phyloP scores from a whole-genome alignment of 805 yeast species.

The Phaffomyces antillensis region DNA sequence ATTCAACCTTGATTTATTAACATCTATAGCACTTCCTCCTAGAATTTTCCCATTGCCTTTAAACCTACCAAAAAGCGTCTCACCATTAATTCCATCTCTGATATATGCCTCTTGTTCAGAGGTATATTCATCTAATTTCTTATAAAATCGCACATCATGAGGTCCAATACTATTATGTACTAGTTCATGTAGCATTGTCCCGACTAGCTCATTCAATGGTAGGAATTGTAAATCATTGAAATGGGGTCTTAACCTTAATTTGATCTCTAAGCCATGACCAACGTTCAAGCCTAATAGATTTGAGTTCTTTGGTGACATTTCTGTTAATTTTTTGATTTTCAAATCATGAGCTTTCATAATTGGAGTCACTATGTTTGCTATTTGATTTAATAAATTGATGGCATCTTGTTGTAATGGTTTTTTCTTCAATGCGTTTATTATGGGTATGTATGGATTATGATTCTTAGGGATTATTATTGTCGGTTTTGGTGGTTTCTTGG shows the following conservation, averaged over 20 bases:
- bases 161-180: conserved; percentile 77
- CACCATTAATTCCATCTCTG: conserved; percentile 25
- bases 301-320: conserved; percentile 70
- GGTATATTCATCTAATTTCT: conserved; percentile 50
- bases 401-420: conserved; percentile 45
- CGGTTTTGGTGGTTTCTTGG: conserved; percentile 11
- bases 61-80: conserved; percentile 1
- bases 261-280: conserved; percentile 65
- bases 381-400: conserved; percentile 51
- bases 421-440: conserved; percentile 40
- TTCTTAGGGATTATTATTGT: conserved; percentile 18
- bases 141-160: conserved; percentile 68
- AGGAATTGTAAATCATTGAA: conserved; percentile 45
- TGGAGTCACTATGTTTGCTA: conserved; percentile 70
- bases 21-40: conserved; percentile 7
- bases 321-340: conserved; percentile 62
- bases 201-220: conserved; percentile 60
- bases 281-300: conserved; percentile 75
- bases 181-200: conserved; percentile 84
- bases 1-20: conserved; percentile 29
- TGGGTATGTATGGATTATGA: conserved; percentile 23
- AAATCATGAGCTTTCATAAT: conserved; percentile 62
- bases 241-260: conserved; percentile 61
- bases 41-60: conserved; percentile 11
- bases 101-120: conserved; percentile 31